Base-by-base conservation (phyloP, 1,284 basidiomycete genomes). In the Boletus albobrunnescens region DNA sequence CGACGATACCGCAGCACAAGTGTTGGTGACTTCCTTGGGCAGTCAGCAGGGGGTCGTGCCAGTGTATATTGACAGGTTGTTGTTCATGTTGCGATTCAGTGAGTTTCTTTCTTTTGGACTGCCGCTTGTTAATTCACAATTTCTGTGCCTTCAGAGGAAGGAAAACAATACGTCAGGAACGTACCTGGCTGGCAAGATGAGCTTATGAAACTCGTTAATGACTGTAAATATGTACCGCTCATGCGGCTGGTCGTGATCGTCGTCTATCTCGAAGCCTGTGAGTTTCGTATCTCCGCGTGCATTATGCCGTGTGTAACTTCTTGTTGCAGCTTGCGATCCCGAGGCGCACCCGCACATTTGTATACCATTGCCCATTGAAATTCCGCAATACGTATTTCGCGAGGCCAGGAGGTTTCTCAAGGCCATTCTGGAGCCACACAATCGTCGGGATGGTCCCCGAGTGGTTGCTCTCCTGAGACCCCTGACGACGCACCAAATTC, bases 31-130 rank as follows among this genome's bases (percentile, higher is more conserved):
- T 41, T 42, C 24, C 20, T 64, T n/a, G n/a, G n/a, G n/a, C n/a
- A n/a, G 27, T 2, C 32, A 30, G 17, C 33, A 36, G 36, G 52
- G 51, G 43, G 50, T 59, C 19, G 51, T 51, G 3, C 53, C 47
- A 7, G 44, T 55, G 44, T 55, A 61, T 14, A 55, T 65, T 2
- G 63, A 66, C 23, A 52, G 58, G 24, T 28, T 64, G 16, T 40
- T 65, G 36, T 61, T 65, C 40, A 58, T 65, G 59, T 14, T 65
- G 3, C 50, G 54, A 51, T 65, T 56, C 41, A 48, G 59, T 63
- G 26, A 33, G 16, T 26, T 33, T 37, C 22, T 23, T 1, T 13
- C 3, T 36, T 20, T 23, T 4, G 4, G 9, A n/a, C n/a, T n/a
- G 44, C 4, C 6, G 3, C 12, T 16, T 3, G 12, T 1, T 3